phyloP scores from a whole-genome alignment of 495 filamentous ascomycete genomes.

The Elasticomyces elasticus region DNA sequence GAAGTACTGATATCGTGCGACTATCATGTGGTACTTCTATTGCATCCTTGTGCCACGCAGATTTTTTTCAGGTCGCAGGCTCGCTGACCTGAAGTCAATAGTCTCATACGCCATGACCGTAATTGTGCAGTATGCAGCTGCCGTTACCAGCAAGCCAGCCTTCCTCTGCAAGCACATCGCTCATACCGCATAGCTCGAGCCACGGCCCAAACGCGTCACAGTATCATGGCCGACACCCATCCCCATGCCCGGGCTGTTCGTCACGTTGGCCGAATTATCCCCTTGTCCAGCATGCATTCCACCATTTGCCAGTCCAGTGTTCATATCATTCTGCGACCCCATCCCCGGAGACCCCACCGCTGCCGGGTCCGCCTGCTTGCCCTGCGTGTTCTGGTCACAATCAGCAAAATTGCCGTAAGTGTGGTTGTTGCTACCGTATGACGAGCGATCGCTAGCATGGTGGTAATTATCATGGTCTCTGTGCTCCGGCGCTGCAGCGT shows the following conservation, averaged over 20 bases:
- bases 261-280: neutral
- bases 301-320: neutral
- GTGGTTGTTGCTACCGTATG: neutral
- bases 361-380: neutral
- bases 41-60: no score
- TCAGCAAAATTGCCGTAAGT: slow-evolving; percentile 4
- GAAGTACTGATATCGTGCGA: no score
- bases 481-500: slow-evolving; percentile 8
- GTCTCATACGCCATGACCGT: no score
- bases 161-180: no score
- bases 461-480: neutral
- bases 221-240: neutral
- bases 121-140: no score
- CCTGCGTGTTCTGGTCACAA: neutral
- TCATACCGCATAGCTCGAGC: neutral
- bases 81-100: no score
- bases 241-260: neutral
- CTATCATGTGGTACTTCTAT: no score
- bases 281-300: neutral
- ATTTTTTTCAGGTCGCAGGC: no score
- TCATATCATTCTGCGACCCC: neutral
- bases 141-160: no score
- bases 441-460: neutral
- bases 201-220: neutral
- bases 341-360: neutral